Evolutionary conservation across 306 rosid species (phyloP), one percentile per base, ranked within the genome.

Genomic region (Fragaria ananassa): DNA sequence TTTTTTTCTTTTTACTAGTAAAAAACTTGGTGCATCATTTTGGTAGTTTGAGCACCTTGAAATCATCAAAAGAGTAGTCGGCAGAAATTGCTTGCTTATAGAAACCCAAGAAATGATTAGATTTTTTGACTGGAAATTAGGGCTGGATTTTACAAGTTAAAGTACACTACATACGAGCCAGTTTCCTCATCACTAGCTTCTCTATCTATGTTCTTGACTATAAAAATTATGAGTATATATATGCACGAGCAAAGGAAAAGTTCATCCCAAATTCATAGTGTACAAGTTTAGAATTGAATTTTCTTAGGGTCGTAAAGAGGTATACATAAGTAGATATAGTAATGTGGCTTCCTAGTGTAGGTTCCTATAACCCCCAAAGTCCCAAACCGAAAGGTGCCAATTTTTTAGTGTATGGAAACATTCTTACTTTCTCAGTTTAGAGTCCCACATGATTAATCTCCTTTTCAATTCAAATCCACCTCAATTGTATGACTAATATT

Each of bases 381-480:
- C 37, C 18, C 39, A 56, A 62, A 62, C 68, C 68, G 68, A 62
- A 62, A 62, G 68, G 39, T 27, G 19, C 18, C 66, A 19, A 56
- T 9, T 27, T 14, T 60, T 60, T 60, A 27, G 65, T 27, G 65
- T 9, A 60, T 60, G 65, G 10, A 60, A 60, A 12, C 37, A 27
- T 60, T 60, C 37, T 60, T 35, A 27, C 31, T 19, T 56, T 21
- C 9, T 18, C n/a, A 53, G 23, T n/a, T 3, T 21, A 10, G 34
- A 57, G 15, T 57, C 62, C 31, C 13, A 39, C 42, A 39, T 39
- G 42, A 1, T 39, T 39, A 6, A 5, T 39, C 42, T 39, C 8
- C 42, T 6, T 39, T 39, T 6, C 42, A 1, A 39, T 39, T 56
- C 27, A 56, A 56, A 56, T n/a, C 17, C 4, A 3, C 58, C 23